These are phyloP conservation scores for Candolleomyces eurysporus DNA, from an alignment of 768 basidiomycete species.

Conservation along the genomic window DNA sequence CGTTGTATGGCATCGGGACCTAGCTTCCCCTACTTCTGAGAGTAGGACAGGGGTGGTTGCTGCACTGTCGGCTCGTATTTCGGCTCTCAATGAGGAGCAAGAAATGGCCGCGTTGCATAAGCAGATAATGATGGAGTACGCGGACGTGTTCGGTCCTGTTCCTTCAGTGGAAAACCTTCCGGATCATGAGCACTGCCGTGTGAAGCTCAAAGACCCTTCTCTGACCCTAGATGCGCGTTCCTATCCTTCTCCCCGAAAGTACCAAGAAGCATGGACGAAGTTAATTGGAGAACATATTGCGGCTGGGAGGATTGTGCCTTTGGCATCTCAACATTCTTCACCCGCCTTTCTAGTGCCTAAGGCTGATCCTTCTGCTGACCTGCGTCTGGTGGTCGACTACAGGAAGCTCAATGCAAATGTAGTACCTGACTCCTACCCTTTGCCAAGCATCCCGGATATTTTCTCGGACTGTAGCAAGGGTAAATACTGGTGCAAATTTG, in stretches of 20 bases:
- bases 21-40: not conserved
- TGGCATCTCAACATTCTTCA: slow-evolving; percentile 24
- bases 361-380: too few species aligned
- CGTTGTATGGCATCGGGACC: too few species aligned
- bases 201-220: not conserved
- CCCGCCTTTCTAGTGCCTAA: slow-evolving; percentile 18
- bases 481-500: slow-evolving; percentile 32
- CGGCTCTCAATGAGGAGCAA: not conserved
- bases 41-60: not conserved
- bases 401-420: too few species aligned
- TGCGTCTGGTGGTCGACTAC: too few species aligned
- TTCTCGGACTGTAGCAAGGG: slow-evolving; percentile 33
- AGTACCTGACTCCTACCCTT: slow-evolving; percentile 15
- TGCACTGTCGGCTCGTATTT: not conserved
- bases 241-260: slow-evolving; percentile 34
- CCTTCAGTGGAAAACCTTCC: not conserved
- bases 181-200: not conserved
- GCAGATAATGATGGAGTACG: not conserved
- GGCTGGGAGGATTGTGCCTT: too few species aligned
- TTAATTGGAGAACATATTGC: slow-evolving; percentile 33
- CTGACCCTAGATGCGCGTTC: slow-evolving; percentile 1
- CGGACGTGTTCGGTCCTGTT: too few species aligned
- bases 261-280: slow-evolving; percentile 26
- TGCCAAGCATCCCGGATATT: slow-evolving; percentile 13
- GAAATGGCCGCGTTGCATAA: not conserved